These are phyloP conservation scores for Phytomonas sp. DNA, from an alignment of 208 protist species.

Conservation along the genomic window DNA sequence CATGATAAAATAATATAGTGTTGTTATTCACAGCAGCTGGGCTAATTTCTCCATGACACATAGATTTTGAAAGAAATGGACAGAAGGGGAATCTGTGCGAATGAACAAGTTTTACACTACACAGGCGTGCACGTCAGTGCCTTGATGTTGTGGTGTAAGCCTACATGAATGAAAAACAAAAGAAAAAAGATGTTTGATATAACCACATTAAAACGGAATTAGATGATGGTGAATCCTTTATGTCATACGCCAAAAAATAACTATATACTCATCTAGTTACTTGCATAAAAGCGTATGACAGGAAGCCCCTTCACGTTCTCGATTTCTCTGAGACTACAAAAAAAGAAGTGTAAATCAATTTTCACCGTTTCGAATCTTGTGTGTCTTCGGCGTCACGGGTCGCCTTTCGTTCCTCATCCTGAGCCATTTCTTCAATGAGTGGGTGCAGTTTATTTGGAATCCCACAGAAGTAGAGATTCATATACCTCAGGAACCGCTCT, in stretches of 20 bases:
- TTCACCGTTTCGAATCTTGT: neutral
- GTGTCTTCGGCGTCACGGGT: neutral
- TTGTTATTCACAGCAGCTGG: neutral
- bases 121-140: neutral
- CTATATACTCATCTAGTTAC: neutral
- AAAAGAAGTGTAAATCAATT: neutral
- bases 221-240: neutral
- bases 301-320: neutral
- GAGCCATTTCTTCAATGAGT: neutral
- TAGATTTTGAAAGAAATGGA: neutral
- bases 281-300: neutral
- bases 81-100: neutral
- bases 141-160: neutral
- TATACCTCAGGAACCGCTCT: conserved; percentile 58
- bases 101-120: neutral
- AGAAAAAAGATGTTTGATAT: neutral
- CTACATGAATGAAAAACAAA: neutral
- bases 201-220: neutral
- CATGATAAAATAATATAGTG: neutral
- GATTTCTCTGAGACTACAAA: neutral
- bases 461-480: conserved; percentile 63
- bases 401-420: neutral
- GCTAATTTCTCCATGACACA: neutral
- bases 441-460: conserved; percentile 50
- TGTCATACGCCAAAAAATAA: neutral